Evolutionary conservation across 2,329 filamentous ascomycete species (phyloP), one percentile per base, ranked within the genome.

Genomic region (Fusarium foetens): DNA sequence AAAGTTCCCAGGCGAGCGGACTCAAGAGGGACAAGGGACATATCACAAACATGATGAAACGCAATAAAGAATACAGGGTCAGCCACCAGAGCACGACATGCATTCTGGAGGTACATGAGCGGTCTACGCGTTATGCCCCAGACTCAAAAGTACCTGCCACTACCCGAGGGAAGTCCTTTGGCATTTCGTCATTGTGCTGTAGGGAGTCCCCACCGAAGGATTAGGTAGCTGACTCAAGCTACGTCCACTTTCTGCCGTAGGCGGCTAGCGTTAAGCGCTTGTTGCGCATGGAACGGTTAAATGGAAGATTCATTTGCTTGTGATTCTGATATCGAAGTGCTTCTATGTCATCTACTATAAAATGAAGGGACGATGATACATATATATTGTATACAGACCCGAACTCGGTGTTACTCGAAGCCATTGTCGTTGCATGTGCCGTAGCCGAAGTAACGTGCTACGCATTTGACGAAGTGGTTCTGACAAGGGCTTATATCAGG

Each of bases 151-250:
- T 66, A 57, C 64, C 63, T 66, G 63, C 38, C 43, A 46, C 49
- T 19, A 63, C 29, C 69, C 35, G 43, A 66, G 45, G 55, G 57
- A 68, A 42, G 53, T 71, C 64, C 25, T 49, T 53, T 33, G 55
- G 52, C 43, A 69, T 72, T 72, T 72, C 69, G 69, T 72, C 69
- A 72, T 72, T 39, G 65, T 41, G 36, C 59, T 54, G 54, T 38
- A 25, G 27, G n/a, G 16, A 33, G 19, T 46, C 48, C 25, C 63
- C 63, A 66, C 61, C 31, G 51, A 64, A 41, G 21, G 59, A 46
- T 66, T 60, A 57, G 48, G 46, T 51, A 25, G 42, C 63, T 51
- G 60, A 65, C 58, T 59, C 64, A 42, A 60, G 52, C 48, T 23
- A 42, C 14, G 38, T 14, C 57, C 68, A 71, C 68, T 45, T 51